phyloP scores from a whole-genome alignment of 2,329 filamentous ascomycete species.

The Thielaviopsis musarum region DNA sequence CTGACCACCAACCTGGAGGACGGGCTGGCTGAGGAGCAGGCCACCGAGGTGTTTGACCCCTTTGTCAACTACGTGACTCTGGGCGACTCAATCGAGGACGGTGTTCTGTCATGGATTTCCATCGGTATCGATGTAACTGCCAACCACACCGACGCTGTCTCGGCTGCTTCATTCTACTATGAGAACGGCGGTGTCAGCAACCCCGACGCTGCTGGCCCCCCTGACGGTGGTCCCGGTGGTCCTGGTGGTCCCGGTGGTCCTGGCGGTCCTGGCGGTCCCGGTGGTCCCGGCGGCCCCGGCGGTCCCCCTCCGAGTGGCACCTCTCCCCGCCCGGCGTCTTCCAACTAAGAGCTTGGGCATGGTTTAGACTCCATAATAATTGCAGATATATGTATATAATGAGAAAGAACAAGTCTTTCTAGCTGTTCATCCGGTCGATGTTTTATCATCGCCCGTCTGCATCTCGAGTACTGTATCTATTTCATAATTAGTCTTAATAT shows the following conservation, averaged over 20 bases:
- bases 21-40: conserved; percentile 21
- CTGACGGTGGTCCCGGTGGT: conserved; percentile 1
- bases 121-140: conserved; percentile 28
- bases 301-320: neutral
- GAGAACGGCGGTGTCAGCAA: conserved; percentile 20
- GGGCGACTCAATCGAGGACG: conserved; percentile 33
- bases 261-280: neutral
- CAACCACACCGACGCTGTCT: conserved; percentile 12
- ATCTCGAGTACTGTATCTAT: too few species aligned
- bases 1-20: conserved; percentile 34
- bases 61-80: conserved; percentile 40
- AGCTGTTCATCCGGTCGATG: neutral
- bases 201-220: conserved; percentile 5
- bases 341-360: neutral
- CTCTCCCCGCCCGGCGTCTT: too few species aligned
- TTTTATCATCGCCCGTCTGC: too few species aligned
- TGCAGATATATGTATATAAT: neutral
- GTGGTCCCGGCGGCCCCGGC: neutral
- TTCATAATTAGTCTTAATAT: too few species aligned
- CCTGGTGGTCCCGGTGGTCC: neutral
- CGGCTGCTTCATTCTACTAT: conserved; percentile 19
- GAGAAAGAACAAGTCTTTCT: neutral
- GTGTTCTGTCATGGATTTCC: conserved; percentile 38
- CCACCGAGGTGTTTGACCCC: conserved; percentile 30
- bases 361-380: neutral